Conservation (phyloP, 495 filamentous ascomycete genomes). For the Parachaetomium inaequale region DNA sequence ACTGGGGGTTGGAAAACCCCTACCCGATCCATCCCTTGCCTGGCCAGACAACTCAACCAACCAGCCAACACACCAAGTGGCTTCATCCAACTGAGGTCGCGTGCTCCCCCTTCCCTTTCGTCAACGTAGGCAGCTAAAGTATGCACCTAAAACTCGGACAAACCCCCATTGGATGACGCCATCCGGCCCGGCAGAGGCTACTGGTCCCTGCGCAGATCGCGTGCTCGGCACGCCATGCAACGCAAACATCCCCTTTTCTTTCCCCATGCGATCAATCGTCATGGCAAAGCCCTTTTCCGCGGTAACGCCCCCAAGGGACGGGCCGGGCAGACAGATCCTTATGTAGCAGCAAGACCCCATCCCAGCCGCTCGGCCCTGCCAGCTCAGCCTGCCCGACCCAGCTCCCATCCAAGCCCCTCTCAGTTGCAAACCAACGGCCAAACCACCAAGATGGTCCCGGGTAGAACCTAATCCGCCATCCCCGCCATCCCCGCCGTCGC, state of each 20-base stretch:
- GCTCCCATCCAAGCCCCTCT: not conserved
- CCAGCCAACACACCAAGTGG: not conserved
- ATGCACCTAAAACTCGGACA: not conserved
- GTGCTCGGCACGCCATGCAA: conserved; percentile 20
- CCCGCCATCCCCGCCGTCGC: conserved; percentile 40
- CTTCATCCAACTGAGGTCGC: not conserved
- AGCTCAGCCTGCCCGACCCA: not conserved
- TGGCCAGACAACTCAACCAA: not conserved
- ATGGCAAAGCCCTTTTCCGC: not conserved
- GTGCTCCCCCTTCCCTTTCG: not conserved
- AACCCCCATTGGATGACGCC: conserved; percentile 4
- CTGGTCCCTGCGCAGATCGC: conserved; percentile 10
- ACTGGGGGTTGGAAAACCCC: no score
- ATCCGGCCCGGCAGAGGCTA: not conserved
- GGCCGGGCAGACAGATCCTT: not conserved
- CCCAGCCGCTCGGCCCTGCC: not conserved
- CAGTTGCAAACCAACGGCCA: not conserved
- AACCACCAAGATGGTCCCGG: not conserved
- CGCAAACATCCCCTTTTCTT: not conserved
- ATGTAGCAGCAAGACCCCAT: not conserved
- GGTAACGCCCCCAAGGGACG: not conserved
- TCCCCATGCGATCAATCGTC: not conserved
- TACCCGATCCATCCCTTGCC: not conserved
- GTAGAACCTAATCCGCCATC: conserved; percentile 20
- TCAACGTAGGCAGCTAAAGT: not conserved